Conservation (phyloP, 2,329 filamentous ascomycete genomes). For the Chlorencoelia australis region DNA sequence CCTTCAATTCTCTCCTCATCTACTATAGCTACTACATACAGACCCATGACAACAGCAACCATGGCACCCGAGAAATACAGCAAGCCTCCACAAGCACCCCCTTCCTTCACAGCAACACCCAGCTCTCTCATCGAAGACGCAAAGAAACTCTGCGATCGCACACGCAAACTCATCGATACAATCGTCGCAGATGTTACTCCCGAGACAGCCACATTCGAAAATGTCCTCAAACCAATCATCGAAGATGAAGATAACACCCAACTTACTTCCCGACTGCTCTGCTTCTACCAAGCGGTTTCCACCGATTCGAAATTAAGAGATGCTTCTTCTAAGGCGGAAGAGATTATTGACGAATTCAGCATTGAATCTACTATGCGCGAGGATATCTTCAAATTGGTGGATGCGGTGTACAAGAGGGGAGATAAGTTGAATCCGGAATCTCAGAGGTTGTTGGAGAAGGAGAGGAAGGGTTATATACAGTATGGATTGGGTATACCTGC, state of each 20-base stretch:
- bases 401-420: constrained; percentile 45
- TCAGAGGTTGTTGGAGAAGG: constrained; percentile 63
- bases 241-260: constrained; percentile 58
- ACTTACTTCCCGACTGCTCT: constrained; percentile 54
- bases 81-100: constrained; percentile 68
- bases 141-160: constrained; percentile 52
- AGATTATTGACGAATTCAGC: constrained; percentile 63
- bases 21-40: background rate
- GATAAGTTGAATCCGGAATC: constrained; percentile 60
- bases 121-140: constrained; percentile 58
- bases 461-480: constrained; percentile 65
- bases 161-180: constrained; percentile 50
- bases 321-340: constrained; percentile 67
- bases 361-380: constrained; percentile 76
- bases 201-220: constrained; percentile 41
- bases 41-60: constrained; percentile 37
- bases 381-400: constrained; percentile 62
- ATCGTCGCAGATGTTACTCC: constrained; percentile 48
- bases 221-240: constrained; percentile 54
- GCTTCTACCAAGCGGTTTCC: constrained; percentile 75
- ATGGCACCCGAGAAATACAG: constrained; percentile 61
- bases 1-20: constrained; percentile 1
- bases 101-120: constrained; percentile 66
- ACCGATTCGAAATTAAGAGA: constrained; percentile 58
- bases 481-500: constrained; percentile 65